phyloP scores from a whole-genome alignment of 2,329 filamentous ascomycete species.

The Cryphonectria nitschkei region DNA sequence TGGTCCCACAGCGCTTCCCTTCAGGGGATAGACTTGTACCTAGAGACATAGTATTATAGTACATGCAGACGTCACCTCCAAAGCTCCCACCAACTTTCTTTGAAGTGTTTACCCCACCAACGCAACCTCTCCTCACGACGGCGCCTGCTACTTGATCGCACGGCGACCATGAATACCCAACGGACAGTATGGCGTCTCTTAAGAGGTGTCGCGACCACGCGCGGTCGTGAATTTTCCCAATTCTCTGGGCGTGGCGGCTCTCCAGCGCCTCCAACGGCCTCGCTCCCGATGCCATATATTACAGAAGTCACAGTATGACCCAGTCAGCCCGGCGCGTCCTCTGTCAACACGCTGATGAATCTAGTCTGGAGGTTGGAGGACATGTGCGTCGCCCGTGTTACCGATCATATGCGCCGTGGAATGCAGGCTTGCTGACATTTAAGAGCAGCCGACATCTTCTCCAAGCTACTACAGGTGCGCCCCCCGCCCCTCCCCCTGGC shows the following conservation, averaged over 20 bases:
- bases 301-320: slow-evolving; percentile 55
- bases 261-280: slow-evolving; percentile 35
- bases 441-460: slow-evolving; percentile 76
- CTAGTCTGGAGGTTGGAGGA: slow-evolving; percentile 76
- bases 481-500: background rate
- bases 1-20: slow-evolving; percentile 3
- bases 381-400: slow-evolving; percentile 58
- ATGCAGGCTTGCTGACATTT: slow-evolving; percentile 33
- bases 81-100: slow-evolving; percentile 1
- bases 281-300: slow-evolving; percentile 64
- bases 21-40: background rate
- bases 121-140: slow-evolving; percentile 9
- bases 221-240: slow-evolving; percentile 48
- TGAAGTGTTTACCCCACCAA: background rate
- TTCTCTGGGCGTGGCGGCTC: slow-evolving; percentile 41
- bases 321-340: slow-evolving; percentile 5
- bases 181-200: slow-evolving; percentile 41
- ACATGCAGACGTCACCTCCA: slow-evolving; percentile 24
- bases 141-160: slow-evolving; percentile 1
- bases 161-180: slow-evolving; percentile 42
- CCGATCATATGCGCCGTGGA: background rate
- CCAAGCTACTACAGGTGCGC: slow-evolving; percentile 72
- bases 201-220: slow-evolving; percentile 40
- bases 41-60: background rate
- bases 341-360: slow-evolving; percentile 37